Percentiles rank a stretch among this genome's conserved stretches.
phyloP scores from a whole-genome alignment of 2,329 filamentous ascomycete genomes.

The Cucurbitaria berberidis region DNA sequence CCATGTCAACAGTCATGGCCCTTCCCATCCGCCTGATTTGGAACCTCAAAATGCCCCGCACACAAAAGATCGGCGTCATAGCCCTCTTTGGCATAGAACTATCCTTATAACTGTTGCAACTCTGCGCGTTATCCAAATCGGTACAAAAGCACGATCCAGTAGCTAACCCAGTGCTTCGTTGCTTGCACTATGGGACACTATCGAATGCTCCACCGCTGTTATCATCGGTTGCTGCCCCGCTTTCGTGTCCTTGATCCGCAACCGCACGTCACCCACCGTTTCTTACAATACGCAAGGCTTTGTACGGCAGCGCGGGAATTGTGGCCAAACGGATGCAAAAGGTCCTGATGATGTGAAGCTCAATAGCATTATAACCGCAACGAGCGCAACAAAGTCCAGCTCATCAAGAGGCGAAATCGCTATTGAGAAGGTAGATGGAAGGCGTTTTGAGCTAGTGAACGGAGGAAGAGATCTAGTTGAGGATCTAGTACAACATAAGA shows the following conservation, averaged over 20 bases:
- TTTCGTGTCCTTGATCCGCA: conserved; percentile 1
- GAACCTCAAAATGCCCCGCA: conserved; percentile 13
- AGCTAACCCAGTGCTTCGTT: conserved; percentile 34
- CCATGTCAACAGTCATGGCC: conserved; percentile 3
- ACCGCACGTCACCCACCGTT: not conserved
- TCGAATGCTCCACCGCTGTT: conserved; percentile 41
- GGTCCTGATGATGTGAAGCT: not conserved
- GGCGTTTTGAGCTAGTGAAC: not conserved
- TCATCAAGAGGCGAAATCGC: not conserved
- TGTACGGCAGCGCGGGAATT: not conserved
- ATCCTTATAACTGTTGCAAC: conserved; percentile 24
- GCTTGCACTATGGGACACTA: conserved; percentile 44
- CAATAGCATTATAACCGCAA: not conserved
- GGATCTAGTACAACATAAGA: not conserved
- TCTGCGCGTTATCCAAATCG: conserved; percentile 38
- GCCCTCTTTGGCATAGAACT: conserved; percentile 26
- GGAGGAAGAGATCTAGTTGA: not conserved
- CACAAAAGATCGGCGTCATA: conserved; percentile 31
- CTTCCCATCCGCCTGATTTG: conserved; percentile 18
- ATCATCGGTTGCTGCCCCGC: conserved; percentile 28
- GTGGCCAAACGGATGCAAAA: not conserved
- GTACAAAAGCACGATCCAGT: conserved; percentile 23
- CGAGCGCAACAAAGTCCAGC: not conserved
- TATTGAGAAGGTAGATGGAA: not conserved
- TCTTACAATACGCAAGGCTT: conserved; percentile 5